These are phyloP conservation scores for Nakazawaea wyomingensis DNA, from an alignment of 805 yeast genomes.

Conservation along the genomic window DNA sequence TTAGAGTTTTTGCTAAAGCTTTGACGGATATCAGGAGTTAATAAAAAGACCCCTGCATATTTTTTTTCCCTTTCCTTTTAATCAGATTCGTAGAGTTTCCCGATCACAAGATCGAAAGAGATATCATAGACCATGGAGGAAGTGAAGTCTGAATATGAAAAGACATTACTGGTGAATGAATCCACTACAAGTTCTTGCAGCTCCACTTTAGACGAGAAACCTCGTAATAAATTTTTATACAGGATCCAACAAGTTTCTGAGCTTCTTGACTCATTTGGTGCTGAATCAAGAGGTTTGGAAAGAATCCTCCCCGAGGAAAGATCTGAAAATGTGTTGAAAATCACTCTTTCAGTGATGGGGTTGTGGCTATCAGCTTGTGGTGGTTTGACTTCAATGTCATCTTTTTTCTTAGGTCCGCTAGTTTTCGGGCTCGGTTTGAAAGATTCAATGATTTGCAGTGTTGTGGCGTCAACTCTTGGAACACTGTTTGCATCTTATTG, in stretches of 20 bases:
- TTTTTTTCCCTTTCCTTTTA: no score
- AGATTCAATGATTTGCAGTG: conserved; percentile 58
- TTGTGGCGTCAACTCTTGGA: conserved; percentile 62
- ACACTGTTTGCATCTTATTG: conserved; percentile 78
- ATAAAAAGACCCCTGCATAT: no score
- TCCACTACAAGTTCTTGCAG: neutral
- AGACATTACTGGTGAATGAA: neutral
- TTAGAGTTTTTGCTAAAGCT: no score
- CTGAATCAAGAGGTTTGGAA: conserved; percentile 78
- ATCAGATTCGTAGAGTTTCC: no score
- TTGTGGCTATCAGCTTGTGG: conserved; percentile 86
- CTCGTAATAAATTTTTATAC: neutral
- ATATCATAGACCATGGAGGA: no score
- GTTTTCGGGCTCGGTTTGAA: conserved; percentile 64
- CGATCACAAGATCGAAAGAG: no score
- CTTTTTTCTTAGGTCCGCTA: conserved; percentile 72
- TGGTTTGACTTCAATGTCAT: conserved; percentile 84
- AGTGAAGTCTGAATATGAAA: neutral
- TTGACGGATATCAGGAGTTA: no score
- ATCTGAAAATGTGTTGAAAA: conserved; percentile 14
- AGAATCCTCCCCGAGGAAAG: conserved; percentile 61
- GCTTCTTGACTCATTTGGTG: conserved; percentile 49
- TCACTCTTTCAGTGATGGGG: conserved; percentile 47
- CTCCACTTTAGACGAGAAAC: neutral
- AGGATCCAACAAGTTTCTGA: conserved; percentile 20